Conservation (phyloP, 768 basidiomycete species). For the Trametes sanguinea region DNA sequence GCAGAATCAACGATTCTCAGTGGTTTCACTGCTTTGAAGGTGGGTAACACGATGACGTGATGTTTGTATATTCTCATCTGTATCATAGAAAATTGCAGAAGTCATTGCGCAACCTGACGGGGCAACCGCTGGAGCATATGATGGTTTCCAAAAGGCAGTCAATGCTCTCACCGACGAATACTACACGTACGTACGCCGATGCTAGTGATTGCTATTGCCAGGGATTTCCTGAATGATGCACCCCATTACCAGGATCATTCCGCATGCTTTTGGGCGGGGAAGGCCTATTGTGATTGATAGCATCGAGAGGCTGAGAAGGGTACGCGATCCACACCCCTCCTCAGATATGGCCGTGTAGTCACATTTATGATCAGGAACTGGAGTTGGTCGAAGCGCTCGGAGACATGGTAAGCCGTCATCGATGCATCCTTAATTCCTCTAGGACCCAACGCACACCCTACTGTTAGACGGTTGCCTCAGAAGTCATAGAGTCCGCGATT, state of each 20-base stretch:
- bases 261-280: conserved; percentile 57
- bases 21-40: conserved; percentile 62
- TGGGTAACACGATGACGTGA: conserved; percentile 13
- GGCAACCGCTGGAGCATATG: conserved; percentile 38
- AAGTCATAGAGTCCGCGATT: conserved; percentile 47
- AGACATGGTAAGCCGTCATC: conserved; percentile 49
- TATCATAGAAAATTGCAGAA: conserved; percentile 35
- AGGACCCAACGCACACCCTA: too few relatives aligned
- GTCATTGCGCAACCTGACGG: conserved; percentile 50
- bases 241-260: conserved; percentile 47
- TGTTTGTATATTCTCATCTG: neutral
- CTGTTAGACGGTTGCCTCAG: conserved; percentile 55
- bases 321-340: conserved; percentile 12
- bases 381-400: conserved; percentile 66
- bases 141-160: conserved; percentile 43
- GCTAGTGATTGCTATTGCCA: neutral
- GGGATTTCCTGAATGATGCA: too few relatives aligned
- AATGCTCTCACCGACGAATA: conserved; percentile 51
- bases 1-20: conserved; percentile 60
- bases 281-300: conserved; percentile 48
- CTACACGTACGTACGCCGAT: conserved; percentile 49
- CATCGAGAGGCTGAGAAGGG: conserved; percentile 43
- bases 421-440: neutral
- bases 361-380: conserved; percentile 43
- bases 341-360: neutral